A percentile compares a stretch with the other conserved stretches of the same genome.
These are phyloP conservation scores for Fusarium humuli DNA, from an alignment of 2,329 filamentous ascomycete species.

Conservation along the genomic window DNA sequence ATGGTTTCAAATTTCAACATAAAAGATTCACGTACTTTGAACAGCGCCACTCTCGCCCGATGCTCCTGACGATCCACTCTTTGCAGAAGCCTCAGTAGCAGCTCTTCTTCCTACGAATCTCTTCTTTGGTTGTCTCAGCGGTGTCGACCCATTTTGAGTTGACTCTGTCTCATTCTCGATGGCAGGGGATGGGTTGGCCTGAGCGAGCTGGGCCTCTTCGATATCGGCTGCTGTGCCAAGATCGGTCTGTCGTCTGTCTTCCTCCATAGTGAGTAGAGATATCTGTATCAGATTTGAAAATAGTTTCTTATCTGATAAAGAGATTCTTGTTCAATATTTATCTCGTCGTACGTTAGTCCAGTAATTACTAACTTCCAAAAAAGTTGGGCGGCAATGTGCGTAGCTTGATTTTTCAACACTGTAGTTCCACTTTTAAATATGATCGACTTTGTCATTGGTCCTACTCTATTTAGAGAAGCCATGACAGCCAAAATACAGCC, in stretches of 20 bases:
- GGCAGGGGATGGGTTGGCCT: constrained; percentile 44
- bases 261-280: constrained; percentile 70
- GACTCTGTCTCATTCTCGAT: constrained; percentile 26
- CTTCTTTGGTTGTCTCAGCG: constrained; percentile 82
- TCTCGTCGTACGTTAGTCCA: background rate
- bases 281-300: background rate
- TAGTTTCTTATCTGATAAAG: background rate
- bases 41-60: constrained; percentile 50
- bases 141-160: constrained; percentile 56
- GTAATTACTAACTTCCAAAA: constrained; percentile 16
- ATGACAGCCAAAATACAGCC: constrained; percentile 19
- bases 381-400: constrained; percentile 42
- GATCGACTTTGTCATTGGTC: constrained; percentile 33
- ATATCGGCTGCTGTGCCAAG: constrained; percentile 76
- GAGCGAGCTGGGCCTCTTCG: constrained; percentile 59
- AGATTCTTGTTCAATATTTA: background rate
- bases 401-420: constrained; percentile 30
- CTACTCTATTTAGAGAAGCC: constrained; percentile 1
- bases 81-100: constrained; percentile 70
- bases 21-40: constrained; percentile 61
- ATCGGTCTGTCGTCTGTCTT: constrained; percentile 77
- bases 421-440: constrained; percentile 39
- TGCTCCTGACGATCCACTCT: constrained; percentile 50
- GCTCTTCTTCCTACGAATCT: constrained; percentile 88
- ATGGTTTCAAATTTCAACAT: constrained; percentile 3